Conservation (phyloP, 306 rosid genomes). For the Dryas drummondii region DNA sequence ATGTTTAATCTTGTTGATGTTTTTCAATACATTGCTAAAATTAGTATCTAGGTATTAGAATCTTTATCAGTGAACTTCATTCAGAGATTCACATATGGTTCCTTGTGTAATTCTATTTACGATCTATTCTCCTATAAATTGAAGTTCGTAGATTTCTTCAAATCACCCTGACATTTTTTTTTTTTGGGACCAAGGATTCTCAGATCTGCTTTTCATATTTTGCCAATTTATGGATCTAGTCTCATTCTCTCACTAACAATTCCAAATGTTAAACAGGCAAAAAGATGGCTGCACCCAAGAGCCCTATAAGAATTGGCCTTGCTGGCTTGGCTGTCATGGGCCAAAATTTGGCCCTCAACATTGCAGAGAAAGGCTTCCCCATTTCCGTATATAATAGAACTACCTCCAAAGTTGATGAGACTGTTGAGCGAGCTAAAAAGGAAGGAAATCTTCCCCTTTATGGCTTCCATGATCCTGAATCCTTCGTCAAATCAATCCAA, state of each 20-base stretch:
- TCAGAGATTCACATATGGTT: background rate
- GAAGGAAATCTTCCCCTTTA: conserved; percentile 86
- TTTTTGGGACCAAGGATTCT: background rate
- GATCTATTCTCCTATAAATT: background rate
- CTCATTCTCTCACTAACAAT: conserved; percentile 28
- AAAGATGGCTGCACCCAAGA: conserved; percentile 56
- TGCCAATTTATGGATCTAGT: background rate
- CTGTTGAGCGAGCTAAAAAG: conserved; percentile 72
- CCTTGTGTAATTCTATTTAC: background rate
- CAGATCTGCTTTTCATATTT: background rate
- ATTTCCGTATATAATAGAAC: conserved; percentile 89
- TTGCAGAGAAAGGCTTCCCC: conserved; percentile 95
- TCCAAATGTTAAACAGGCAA: conserved; percentile 41
- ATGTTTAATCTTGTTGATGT: background rate
- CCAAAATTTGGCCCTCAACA: conserved; percentile 87
- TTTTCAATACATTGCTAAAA: background rate
- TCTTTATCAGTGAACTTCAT: background rate
- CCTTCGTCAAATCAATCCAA: conserved; percentile 77
- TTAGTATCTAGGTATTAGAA: background rate
- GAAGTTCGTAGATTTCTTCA: conserved; percentile 1
- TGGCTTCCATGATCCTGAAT: conserved; percentile 87
- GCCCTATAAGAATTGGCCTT: conserved; percentile 74
- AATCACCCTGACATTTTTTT: background rate
- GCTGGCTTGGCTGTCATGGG: conserved; percentile 96
- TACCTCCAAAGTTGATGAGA: conserved; percentile 86